Conservation (phyloP, 2,329 filamentous ascomycete genomes). For the Trichophyton benhamiae region DNA sequence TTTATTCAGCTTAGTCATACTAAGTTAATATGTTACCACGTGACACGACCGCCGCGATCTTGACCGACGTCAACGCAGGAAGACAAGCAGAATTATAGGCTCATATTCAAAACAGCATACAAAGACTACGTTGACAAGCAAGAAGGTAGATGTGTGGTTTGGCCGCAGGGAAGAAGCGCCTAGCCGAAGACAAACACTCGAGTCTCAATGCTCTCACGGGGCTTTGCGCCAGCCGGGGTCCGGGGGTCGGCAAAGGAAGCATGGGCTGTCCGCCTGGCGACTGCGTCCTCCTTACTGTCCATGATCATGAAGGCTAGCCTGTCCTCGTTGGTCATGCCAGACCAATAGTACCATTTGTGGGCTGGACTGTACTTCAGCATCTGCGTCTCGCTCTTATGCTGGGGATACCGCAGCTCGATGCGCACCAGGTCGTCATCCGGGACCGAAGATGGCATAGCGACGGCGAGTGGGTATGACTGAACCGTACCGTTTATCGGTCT, state of each 20-base stretch:
- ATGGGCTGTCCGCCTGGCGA: slow-evolving; percentile 48
- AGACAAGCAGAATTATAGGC: not conserved
- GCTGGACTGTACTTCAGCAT: slow-evolving; percentile 48
- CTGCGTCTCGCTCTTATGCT: slow-evolving; percentile 62
- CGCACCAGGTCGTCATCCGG: slow-evolving; percentile 53
- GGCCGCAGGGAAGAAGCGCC: not conserved
- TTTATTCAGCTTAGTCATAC: too few species aligned
- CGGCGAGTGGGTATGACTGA: slow-evolving; percentile 44
- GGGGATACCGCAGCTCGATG: slow-evolving; percentile 61
- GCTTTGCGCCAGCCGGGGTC: slow-evolving; percentile 55
- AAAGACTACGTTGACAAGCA: not conserved
- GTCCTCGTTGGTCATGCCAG: slow-evolving; percentile 62
- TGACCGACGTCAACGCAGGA: too few species aligned
- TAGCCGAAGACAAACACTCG: slow-evolving; percentile 68
- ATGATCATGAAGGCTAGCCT: slow-evolving; percentile 67
- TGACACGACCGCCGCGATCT: too few species aligned
- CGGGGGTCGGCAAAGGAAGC: slow-evolving; percentile 68
- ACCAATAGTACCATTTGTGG: slow-evolving; percentile 70
- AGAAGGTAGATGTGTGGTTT: not conserved
- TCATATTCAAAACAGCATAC: not conserved
- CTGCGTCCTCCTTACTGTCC: slow-evolving; percentile 46
- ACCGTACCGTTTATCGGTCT: slow-evolving; percentile 51
- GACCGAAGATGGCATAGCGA: slow-evolving; percentile 45
- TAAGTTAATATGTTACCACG: too few species aligned
- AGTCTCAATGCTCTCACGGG: slow-evolving; percentile 81